Evolutionary conservation across 192 early-diverging fungal species (phyloP).

Genomic region (Cetraspora pellucida): DNA sequence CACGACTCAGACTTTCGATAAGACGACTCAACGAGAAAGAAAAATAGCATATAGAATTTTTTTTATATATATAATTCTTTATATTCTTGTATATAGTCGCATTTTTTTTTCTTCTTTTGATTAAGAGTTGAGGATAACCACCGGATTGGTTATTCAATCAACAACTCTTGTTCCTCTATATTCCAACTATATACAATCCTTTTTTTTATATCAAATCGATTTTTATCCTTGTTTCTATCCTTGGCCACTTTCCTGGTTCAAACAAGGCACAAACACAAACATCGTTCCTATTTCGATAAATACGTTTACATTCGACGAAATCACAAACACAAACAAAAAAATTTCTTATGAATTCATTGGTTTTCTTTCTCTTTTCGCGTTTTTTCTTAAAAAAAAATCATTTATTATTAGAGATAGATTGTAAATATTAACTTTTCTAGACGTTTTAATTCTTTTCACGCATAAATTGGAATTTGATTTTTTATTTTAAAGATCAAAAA

Average conservation of each 20-base stretch:
- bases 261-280: neutral
- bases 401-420: too few species aligned
- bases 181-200: neutral
- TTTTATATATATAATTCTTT: neutral
- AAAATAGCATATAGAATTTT: neutral
- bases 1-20: neutral
- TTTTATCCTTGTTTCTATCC: neutral
- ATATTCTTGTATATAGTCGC: neutral
- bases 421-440: too few species aligned
- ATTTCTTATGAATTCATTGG: too few species aligned
- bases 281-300: neutral
- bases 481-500: too few species aligned
- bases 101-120: neutral
- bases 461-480: too few species aligned
- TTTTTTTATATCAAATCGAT: neutral
- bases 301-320: neutral
- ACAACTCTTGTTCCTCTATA: neutral
- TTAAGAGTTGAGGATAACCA: neutral
- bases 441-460: too few species aligned
- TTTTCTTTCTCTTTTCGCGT: too few species aligned
- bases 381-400: too few species aligned
- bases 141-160: neutral
- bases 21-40: neutral
- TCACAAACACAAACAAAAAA: conserved; percentile 13
- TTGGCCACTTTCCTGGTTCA: neutral